Evolutionary conservation across 2,329 filamentous ascomycete species (phyloP), one percentile per base, ranked within the genome.

Genomic region (Dothiorella sarmentorum): DNA sequence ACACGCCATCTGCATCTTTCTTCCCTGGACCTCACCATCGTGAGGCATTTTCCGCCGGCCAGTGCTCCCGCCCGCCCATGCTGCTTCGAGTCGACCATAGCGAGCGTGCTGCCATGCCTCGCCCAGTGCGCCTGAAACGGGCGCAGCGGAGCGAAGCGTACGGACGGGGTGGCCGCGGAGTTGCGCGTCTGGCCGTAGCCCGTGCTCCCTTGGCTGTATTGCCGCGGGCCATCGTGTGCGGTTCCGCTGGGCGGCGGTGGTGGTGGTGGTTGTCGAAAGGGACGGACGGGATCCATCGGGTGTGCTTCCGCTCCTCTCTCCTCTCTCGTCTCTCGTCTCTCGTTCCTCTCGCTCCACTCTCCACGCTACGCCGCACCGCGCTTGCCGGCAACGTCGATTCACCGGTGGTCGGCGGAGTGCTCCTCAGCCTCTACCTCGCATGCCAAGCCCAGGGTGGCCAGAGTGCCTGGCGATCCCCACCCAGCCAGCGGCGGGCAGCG

Each of bases 401-500:
- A n/a, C n/a, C n/a, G n/a, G n/a, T n/a, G n/a, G n/a, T 53, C 18
- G 55, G 43, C 55, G 55, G 55, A 40, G 55, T n/a, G 7, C 4
- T 22, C 35, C 10, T n/a, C n/a, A 22, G 31, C 33, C 4, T 40
- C 24, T 42, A 35, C 55, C 31, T 49, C 31, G 27, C n/a, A 27
- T 43, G 43, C 42, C 55, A 45, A 49, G 42, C 11, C 29, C 43
- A 33, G 43, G 35, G 29, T 58, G 44, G 43, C 55, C 20, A 47
- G 24, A 47, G 55, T 58, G 31, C 55, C 55, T 58, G 55, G 55
- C 55, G 55, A 58, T 58, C 55, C 40, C 43, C 42, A 58, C 49
- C n/a, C 33, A n/a, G 15, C 13, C 33, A 11, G n/a, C 49, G 22
- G 27, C 49, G 33, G 17, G 26, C 29, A 18, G 18, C 13, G 11